A percentile compares a stretch with the other conserved stretches of the same genome.
Conservation (phyloP, 2,329 filamentous ascomycete species). For the Neofusicoccum kwambonambiense region DNA sequence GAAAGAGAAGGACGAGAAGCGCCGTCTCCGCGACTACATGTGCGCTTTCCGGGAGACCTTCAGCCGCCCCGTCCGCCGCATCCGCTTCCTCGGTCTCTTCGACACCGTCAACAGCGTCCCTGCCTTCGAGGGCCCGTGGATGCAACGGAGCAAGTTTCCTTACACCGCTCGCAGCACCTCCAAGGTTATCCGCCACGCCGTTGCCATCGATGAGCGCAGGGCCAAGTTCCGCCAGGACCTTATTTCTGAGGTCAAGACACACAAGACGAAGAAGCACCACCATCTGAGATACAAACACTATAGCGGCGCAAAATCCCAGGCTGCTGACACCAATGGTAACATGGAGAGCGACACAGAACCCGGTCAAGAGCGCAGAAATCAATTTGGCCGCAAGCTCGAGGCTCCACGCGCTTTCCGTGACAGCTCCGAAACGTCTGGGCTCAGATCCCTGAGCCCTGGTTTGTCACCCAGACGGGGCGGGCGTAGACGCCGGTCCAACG, state of each 20-base stretch:
- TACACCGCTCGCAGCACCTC: slow-evolving; percentile 59
- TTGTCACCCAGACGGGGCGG: slow-evolving; percentile 23
- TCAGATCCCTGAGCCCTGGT: slow-evolving; percentile 33
- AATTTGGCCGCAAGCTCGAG: neutral
- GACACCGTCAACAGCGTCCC: slow-evolving; percentile 81
- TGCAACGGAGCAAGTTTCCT: slow-evolving; percentile 75
- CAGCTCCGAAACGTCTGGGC: slow-evolving; percentile 34
- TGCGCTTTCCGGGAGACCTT: slow-evolving; percentile 80
- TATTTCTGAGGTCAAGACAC: slow-evolving; percentile 49
- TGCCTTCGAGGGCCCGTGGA: slow-evolving; percentile 71
- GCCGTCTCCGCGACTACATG: slow-evolving; percentile 71
- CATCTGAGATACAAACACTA: slow-evolving; percentile 13
- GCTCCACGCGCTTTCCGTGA: slow-evolving; percentile 27
- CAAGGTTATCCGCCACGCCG: slow-evolving; percentile 64
- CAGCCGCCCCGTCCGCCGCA: slow-evolving; percentile 69
- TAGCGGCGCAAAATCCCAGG: neutral
- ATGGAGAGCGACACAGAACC: neutral
- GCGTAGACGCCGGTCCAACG: slow-evolving; percentile 8
- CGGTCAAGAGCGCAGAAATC: slow-evolving; percentile 4
- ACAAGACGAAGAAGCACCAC: slow-evolving; percentile 27
- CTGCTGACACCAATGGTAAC: slow-evolving; percentile 17
- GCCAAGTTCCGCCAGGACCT: slow-evolving; percentile 72
- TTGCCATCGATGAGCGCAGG: slow-evolving; percentile 68
- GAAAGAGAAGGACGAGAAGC: slow-evolving; percentile 51
- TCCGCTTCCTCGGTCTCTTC: slow-evolving; percentile 75